phyloP scores from a whole-genome alignment of 495 filamentous ascomycete genomes.

The Clavariopsis aquatica region DNA sequence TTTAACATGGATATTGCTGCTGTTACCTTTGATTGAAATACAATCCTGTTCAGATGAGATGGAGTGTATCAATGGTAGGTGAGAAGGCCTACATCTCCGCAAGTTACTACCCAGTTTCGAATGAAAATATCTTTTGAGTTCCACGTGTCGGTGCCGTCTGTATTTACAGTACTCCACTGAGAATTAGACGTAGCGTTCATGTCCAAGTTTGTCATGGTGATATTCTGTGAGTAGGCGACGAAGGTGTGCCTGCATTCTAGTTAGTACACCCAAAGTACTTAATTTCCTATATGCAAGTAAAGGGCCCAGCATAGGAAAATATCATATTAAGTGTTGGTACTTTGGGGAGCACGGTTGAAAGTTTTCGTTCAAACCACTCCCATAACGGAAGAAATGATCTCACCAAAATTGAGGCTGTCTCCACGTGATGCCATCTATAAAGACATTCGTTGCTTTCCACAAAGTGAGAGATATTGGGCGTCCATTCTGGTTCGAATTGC shows the following conservation, averaged over 20 bases:
- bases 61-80: neutral
- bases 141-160: constrained; percentile 39
- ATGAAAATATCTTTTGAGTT: constrained; percentile 38
- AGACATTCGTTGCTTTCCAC: constrained; percentile 28
- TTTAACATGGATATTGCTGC: constrained; percentile 31
- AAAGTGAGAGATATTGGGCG: constrained; percentile 29
- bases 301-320: too few relatives aligned
- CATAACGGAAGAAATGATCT: neutral
- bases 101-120: constrained; percentile 35
- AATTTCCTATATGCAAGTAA: too few relatives aligned
- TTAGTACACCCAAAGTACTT: too few relatives aligned
- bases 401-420: constrained; percentile 32
- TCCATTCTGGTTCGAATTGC: constrained; percentile 20
- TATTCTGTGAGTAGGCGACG: constrained; percentile 25
- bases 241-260: constrained; percentile 22
- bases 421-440: constrained; percentile 34
- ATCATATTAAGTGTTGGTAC: too few relatives aligned
- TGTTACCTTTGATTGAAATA: constrained; percentile 38
- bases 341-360: too few relatives aligned
- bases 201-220: constrained; percentile 37
- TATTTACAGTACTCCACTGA: constrained; percentile 35
- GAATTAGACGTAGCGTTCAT: constrained; percentile 30
- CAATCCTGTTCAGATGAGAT: constrained; percentile 18
- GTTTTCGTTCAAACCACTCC: too few relatives aligned
- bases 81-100: constrained; percentile 23